phyloP scores from a whole-genome alignment of 768 basidiomycete genomes.

The Melanogaster broomeanus region DNA sequence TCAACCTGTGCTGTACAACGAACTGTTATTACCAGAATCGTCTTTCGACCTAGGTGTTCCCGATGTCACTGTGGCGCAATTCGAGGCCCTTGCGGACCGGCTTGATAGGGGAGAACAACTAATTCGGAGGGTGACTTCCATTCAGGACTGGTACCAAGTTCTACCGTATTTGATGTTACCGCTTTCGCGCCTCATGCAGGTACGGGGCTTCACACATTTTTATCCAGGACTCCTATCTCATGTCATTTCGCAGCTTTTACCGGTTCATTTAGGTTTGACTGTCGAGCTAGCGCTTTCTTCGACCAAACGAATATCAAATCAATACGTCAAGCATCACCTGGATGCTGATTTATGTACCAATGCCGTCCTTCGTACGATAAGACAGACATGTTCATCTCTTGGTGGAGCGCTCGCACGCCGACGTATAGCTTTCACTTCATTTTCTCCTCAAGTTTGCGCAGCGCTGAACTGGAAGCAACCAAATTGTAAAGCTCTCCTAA shows the following conservation, averaged over 20 bases:
- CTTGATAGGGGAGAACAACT: constrained; percentile 44
- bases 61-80: constrained; percentile 84
- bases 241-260: constrained; percentile 49
- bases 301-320: constrained; percentile 43
- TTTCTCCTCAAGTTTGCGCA: constrained; percentile 85
- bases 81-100: constrained; percentile 61
- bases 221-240: constrained; percentile 5
- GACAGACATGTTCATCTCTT: constrained; percentile 57
- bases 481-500: constrained; percentile 69
- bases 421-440: constrained; percentile 90
- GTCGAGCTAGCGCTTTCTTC: constrained; percentile 80
- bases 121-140: constrained; percentile 30
- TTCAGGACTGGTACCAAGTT: constrained; percentile 48
- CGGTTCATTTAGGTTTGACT: constrained; percentile 67
- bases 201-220: constrained; percentile 34
- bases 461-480: constrained; percentile 99
- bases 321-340: constrained; percentile 50
- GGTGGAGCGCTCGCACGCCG: constrained; percentile 59
- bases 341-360: constrained; percentile 86
- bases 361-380: constrained; percentile 80
- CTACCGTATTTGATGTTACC: constrained; percentile 64
- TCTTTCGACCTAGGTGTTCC: constrained; percentile 78
- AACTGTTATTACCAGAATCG: constrained; percentile 73
- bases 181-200: constrained; percentile 75
- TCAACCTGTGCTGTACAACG: constrained; percentile 82